Evolutionary conservation across 441 rosid species (phyloP).

Genomic region (Iberis amara): DNA sequence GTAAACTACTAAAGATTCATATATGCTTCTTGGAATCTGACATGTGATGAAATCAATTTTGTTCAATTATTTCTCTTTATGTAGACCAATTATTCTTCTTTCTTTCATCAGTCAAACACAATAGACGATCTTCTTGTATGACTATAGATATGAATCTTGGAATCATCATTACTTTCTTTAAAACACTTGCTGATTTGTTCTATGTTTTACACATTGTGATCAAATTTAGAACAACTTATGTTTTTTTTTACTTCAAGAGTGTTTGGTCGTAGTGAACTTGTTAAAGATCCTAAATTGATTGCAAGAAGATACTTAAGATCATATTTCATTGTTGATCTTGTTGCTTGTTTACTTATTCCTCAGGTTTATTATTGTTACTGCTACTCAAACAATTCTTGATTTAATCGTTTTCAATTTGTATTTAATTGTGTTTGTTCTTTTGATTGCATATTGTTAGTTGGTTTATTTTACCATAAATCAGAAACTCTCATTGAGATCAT

Average conservation of each 20-base stretch:
- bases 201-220: constrained; percentile 53
- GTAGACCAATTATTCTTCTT: constrained; percentile 81
- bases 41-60: too few relatives aligned
- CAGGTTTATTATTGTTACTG: constrained; percentile 41
- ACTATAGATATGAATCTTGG: constrained; percentile 60
- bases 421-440: not conserved
- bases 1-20: too few relatives aligned
- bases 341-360: constrained; percentile 86
- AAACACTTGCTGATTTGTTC: constrained; percentile 67
- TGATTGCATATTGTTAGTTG: constrained; percentile 69
- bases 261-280: constrained; percentile 87
- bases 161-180: constrained; percentile 61
- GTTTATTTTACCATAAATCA: constrained; percentile 63
- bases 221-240: constrained; percentile 76
- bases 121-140: constrained; percentile 50
- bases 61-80: too few relatives aligned
- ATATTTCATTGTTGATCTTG: constrained; percentile 64
- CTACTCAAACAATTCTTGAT: constrained; percentile 6
- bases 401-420: too few relatives aligned
- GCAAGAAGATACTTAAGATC: constrained; percentile 62
- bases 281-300: constrained; percentile 62
- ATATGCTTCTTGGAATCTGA: too few relatives aligned
- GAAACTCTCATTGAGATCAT: constrained; percentile 58
- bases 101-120: constrained; percentile 47
- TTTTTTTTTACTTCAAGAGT: constrained; percentile 70